Percentiles rank a stretch among this genome's conserved stretches.
Evolutionary conservation across 495 filamentous ascomycete species (phyloP).

Genomic region (Letharia lupina): DNA sequence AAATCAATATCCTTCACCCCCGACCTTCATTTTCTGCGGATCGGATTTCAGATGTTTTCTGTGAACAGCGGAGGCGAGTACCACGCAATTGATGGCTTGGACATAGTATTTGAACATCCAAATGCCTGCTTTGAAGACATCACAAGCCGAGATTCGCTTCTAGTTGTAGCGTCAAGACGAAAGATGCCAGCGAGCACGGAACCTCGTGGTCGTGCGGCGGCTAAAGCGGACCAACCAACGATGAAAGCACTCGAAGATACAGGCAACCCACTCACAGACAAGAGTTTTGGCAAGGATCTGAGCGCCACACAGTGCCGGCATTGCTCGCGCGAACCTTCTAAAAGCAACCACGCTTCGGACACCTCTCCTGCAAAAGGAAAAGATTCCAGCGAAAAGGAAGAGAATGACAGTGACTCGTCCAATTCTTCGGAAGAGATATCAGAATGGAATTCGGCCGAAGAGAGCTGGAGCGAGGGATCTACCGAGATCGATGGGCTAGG

Average conservation of each 20-base stretch:
- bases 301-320: not conserved
- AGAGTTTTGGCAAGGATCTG: not conserved
- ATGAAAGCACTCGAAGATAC: not conserved
- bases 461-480: constrained; percentile 17
- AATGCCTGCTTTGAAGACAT: constrained; percentile 3
- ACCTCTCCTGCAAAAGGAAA: not conserved
- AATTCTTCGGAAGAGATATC: not conserved
- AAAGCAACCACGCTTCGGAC: not conserved
- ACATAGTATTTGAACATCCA: not conserved
- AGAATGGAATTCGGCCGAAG: constrained; percentile 14
- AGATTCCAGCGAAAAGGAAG: not conserved
- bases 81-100: not conserved
- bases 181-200: not conserved
- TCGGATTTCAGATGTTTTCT: constrained; percentile 8
- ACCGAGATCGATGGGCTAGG: constrained; percentile 5
- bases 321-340: not conserved
- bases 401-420: not conserved
- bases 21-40: constrained; percentile 6
- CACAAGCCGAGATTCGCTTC: not conserved
- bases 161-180: constrained; percentile 8
- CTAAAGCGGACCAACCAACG: not conserved
- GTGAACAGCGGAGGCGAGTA: not conserved
- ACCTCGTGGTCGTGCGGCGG: not conserved
- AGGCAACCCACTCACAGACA: not conserved
- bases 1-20: not conserved